These are phyloP conservation scores for Canavalia ensiformis DNA, from an alignment of 306 rosid genomes.

Conservation along the genomic window DNA sequence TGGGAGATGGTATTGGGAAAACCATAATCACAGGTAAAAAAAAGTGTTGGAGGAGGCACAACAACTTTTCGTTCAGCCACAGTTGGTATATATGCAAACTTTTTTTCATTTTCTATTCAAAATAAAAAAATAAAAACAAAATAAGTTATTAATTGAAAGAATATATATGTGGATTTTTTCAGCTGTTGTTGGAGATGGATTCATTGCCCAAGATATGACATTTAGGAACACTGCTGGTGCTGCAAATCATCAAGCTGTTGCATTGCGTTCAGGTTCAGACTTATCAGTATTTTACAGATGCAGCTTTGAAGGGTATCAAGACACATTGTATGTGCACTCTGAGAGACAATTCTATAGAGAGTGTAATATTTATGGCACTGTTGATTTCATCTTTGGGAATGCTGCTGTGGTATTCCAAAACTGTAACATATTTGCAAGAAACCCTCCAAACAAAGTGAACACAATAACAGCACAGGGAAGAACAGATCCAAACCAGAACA, in stretches of 20 bases:
- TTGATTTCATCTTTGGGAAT: slow-evolving; percentile 50
- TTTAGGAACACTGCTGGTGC: slow-evolving; percentile 79
- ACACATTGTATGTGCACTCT: slow-evolving; percentile 72
- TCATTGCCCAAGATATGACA: slow-evolving; percentile 72
- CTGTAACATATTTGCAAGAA: slow-evolving; percentile 61
- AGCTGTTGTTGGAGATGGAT: slow-evolving; percentile 77
- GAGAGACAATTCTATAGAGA: slow-evolving; percentile 68
- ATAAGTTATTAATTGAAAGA: no score
- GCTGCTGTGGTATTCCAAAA: slow-evolving; percentile 68
- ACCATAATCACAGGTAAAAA: slow-evolving; percentile 76
- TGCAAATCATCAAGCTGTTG: slow-evolving; percentile 75
- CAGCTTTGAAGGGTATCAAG: slow-evolving; percentile 79
- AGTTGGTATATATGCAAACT: slow-evolving; percentile 62
- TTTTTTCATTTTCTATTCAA: no score
- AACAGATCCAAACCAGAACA: slow-evolving; percentile 71
- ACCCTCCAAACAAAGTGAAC: slow-evolving; percentile 65
- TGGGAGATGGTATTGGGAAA: slow-evolving; percentile 80
- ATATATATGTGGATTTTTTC: not conserved
- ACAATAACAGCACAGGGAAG: slow-evolving; percentile 75
- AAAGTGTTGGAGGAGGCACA: slow-evolving; percentile 79
- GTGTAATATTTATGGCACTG: slow-evolving; percentile 42
- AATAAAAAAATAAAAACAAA: no score
- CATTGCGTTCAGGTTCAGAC: slow-evolving; percentile 76
- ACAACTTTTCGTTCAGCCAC: slow-evolving; percentile 84
- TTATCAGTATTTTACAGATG: slow-evolving; percentile 73